phyloP scores from a whole-genome alignment of 176 grass and related monocot genomes.

The Puccinellia tenuiflora region DNA sequence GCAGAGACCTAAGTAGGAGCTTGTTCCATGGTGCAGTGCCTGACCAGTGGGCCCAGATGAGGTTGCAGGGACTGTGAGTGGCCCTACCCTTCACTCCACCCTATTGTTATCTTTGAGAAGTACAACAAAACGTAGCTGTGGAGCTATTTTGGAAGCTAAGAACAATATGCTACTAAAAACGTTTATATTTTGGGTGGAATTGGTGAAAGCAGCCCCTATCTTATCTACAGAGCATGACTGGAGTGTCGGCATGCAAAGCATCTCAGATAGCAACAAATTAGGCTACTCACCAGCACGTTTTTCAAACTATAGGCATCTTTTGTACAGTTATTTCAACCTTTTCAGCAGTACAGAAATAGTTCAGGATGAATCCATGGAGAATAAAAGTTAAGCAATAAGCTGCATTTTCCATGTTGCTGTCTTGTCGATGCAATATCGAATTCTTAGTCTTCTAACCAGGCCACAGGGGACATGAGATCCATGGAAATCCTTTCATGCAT shows the following conservation, averaged over 20 bases:
- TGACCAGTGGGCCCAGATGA: constrained; percentile 57
- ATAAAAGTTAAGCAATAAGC: neutral
- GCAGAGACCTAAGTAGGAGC: constrained; percentile 71
- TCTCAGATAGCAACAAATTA: constrained; percentile 28
- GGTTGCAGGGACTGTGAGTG: constrained; percentile 71
- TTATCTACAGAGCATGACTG: constrained; percentile 1
- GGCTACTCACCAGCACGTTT: neutral
- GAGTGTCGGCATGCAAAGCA: constrained; percentile 15
- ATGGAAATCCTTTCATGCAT: neutral
- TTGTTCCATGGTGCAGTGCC: constrained; percentile 63
- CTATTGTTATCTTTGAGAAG: neutral
- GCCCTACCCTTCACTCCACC: constrained; percentile 2
- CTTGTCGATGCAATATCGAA: neutral
- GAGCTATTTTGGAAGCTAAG: neutral
- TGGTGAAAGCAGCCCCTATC: constrained; percentile 8
- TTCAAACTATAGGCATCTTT: neutral
- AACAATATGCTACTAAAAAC: neutral
- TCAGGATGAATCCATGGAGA: neutral
- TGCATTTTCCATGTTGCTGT: neutral
- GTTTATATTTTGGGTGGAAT: constrained; percentile 1
- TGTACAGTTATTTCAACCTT: constrained; percentile 16
- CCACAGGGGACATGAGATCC: neutral
- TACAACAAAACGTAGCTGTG: constrained; percentile 18
- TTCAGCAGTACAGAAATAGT: neutral
- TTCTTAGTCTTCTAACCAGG: neutral